A percentile compares a stretch with the other conserved stretches of the same genome.
Evolutionary conservation across 208 protist genomes (phyloP).

Genomic region (Herpetomonas muscarum): DNA sequence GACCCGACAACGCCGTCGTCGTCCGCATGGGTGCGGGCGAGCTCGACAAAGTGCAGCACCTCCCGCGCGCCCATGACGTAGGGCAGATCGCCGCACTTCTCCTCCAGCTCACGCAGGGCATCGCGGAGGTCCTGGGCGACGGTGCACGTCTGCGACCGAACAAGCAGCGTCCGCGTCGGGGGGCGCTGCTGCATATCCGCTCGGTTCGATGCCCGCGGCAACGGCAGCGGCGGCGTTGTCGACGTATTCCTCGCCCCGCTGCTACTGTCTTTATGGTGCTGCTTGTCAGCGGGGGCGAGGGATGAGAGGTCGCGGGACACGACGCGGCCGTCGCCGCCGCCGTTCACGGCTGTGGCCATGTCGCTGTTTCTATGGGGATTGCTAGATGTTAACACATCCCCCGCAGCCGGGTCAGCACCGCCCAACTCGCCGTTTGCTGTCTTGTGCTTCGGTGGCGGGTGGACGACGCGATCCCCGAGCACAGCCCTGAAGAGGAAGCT

Average conservation of each 20-base stretch:
- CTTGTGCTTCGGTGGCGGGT: conserved; percentile 26
- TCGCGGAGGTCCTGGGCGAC: conserved; percentile 82
- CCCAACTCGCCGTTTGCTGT: neutral
- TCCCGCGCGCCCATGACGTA: conserved; percentile 44
- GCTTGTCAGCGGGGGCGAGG: conserved; percentile 3
- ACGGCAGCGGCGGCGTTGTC: neutral
- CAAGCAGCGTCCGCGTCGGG: conserved; percentile 53
- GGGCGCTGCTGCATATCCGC: conserved; percentile 1
- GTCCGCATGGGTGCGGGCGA: conserved; percentile 31
- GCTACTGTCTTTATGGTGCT: neutral
- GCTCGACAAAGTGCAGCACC: conserved; percentile 29
- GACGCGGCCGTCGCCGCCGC: neutral
- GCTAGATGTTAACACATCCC: no score
- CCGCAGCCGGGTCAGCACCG: neutral
- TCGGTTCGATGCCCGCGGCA: neutral
- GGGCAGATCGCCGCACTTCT: conserved; percentile 41
- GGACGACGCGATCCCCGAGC: conserved; percentile 75
- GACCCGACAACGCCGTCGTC: conserved; percentile 37
- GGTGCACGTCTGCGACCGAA: conserved; percentile 67
- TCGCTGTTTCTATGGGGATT: neutral
- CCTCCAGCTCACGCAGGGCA: conserved; percentile 48
- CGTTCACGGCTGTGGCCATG: neutral
- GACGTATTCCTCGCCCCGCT: neutral
- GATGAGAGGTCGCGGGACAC: neutral
- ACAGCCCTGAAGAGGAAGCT: conserved; percentile 71